These are phyloP conservation scores for Rubroboletus pulcherrimus DNA, from an alignment of 768 basidiomycete genomes.

Conservation along the genomic window DNA sequence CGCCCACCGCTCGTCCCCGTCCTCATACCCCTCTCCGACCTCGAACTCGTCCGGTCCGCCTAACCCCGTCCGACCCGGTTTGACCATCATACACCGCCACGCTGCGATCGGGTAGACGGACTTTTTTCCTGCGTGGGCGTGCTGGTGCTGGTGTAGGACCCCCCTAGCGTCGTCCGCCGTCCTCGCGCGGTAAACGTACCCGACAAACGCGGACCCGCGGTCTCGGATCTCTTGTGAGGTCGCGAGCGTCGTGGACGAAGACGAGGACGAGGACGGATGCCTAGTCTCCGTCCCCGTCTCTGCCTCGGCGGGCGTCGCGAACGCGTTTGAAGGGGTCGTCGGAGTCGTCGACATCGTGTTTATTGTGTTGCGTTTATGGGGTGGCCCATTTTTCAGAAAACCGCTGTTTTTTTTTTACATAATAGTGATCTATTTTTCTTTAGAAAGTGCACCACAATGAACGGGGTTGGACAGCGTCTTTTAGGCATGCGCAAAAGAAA, in stretches of 20 bases:
- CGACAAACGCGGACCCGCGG: slow-evolving; percentile 69
- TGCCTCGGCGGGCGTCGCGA: background rate
- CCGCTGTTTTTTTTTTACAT: no score
- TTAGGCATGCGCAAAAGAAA: background rate
- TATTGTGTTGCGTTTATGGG: background rate
- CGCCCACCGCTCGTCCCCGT: slow-evolving; percentile 78
- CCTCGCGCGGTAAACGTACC: slow-evolving; percentile 53
- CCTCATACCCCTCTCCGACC: slow-evolving; percentile 55
- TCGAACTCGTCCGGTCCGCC: slow-evolving; percentile 75
- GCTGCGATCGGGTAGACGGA: slow-evolving; percentile 63
- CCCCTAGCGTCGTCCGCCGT: slow-evolving; percentile 28
- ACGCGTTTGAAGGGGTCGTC: background rate
- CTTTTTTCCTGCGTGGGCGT: background rate
- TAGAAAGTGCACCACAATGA: background rate
- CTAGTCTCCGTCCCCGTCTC: background rate
- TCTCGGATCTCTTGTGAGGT: slow-evolving; percentile 76
- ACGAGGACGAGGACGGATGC: background rate
- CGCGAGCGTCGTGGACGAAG: slow-evolving; percentile 13
- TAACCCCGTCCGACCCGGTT: slow-evolving; percentile 60
- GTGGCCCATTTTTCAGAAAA: no score
- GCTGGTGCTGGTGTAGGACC: background rate
- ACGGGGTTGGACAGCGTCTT: no score
- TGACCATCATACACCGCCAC: slow-evolving; percentile 75
- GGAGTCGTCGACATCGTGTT: background rate
- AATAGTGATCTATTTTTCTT: no score